These are phyloP conservation scores for Claviceps africana DNA, from an alignment of 2,329 filamentous ascomycete species.

Conservation along the genomic window DNA sequence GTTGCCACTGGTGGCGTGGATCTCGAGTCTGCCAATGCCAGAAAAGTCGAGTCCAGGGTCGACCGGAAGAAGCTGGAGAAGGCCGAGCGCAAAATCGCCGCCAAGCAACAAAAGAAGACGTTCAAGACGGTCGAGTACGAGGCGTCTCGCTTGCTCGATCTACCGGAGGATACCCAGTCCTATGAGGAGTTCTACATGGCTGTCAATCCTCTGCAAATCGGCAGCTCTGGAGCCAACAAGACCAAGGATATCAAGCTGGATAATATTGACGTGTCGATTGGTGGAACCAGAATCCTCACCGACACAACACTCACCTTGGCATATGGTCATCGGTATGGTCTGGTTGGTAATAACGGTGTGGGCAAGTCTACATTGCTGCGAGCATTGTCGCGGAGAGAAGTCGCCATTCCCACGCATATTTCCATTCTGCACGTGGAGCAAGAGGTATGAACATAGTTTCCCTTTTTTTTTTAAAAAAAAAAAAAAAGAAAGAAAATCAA, in stretches of 20 bases:
- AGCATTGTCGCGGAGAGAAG: conserved; percentile 81
- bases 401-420: conserved; percentile 90
- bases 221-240: conserved; percentile 58
- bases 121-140: conserved; percentile 99
- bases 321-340: conserved; percentile 86
- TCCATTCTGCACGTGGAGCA: conserved; percentile 98
- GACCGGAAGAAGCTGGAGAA: conserved; percentile 99
- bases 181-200: conserved; percentile 99
- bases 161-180: conserved; percentile 69
- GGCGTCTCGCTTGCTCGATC: conserved; percentile 75
- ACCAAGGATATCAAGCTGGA: conserved; percentile 99
- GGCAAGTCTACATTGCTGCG: conserved; percentile 91
- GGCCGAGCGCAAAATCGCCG: conserved; percentile 90
- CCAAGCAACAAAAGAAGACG: conserved; percentile 95
- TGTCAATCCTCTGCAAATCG: conserved; percentile 89
- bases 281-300: conserved; percentile 73
- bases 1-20: conserved; percentile 76
- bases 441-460: conserved; percentile 49
- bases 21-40: conserved; percentile 78
- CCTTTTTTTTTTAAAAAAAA: background rate
- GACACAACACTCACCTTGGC: conserved; percentile 84
- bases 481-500: background rate
- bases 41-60: conserved; percentile 94
- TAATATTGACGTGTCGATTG: conserved; percentile 86
- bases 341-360: conserved; percentile 98